Evolutionary conservation across 345 rosid genomes (phyloP), one percentile per base, ranked within the genome.

Genomic region (Ceriops decandra): DNA sequence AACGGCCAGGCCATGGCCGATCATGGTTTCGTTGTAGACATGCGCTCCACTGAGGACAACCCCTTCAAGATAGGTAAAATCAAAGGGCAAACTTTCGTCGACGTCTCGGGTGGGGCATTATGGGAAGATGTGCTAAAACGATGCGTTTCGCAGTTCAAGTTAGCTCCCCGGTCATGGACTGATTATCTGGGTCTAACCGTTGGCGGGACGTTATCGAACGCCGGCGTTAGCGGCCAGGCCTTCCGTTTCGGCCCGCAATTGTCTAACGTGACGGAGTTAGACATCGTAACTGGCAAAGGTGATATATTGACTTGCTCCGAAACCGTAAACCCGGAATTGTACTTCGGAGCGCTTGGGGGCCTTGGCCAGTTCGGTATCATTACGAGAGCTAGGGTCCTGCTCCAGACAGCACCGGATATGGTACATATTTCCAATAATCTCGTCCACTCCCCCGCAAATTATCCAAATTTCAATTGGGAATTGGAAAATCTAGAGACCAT

Each of bases 1-100:
- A 93, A 93, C 85, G 99, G 99, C 27, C 99, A 93, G 77, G 93
- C 99, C 33, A 91, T 93, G 99, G 79, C 93, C 26, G 87, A 82
- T 58, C 81, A 82, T 10, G 99, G 99, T 0, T 85, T 93, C 20
- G 90, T 93, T 26, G 57, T 93, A 10, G 95, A 93, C 71, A 93
- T 93, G 99, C 76, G 93, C 6, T 75, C 89, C 27, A 76, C 82
- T 31, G 90, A 73, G 69, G 79, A 75, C 30, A 81, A 75, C 75
- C 71, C 76, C 69, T 84, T 91, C 77, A 38, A 77, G 42, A 59
- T 74, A 2, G 70, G 74, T 6, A 62, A n/a, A 6, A 57, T 71
- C 11, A 38, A 32, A 22, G 89, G 83, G 1, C 63, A 57, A 32
- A 47, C 27, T 46, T 85, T 66, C 59, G 81, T 75, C 0, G 90